Evolutionary conservation across 164 flowering plant species (phyloP), one percentile per base, ranked within the genome.

Genomic region (Kalanchoe fedtschenkoi): DNA sequence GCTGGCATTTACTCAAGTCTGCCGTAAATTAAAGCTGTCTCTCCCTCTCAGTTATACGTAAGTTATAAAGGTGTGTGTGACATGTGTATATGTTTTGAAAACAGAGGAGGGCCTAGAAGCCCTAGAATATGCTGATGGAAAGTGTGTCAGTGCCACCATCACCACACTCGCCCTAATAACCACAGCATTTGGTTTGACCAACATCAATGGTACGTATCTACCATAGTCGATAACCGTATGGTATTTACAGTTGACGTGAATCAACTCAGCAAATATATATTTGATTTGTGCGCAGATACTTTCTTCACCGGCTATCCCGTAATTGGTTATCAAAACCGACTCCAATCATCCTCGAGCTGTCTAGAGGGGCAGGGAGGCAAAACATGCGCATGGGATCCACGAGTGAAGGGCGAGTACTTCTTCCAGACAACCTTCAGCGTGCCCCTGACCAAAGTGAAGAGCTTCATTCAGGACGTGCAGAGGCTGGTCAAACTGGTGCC

Each of bases 271-370:
- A 41, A 15, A 15, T 42, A 42, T 14, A 11, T 42, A 11, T 15
- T 14, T 44, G 53, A n/a, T 39, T n/a, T 38, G 38, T 6, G 15
- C 17, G 16, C 21, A 74, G 79, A 75, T 41, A 37, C 65, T 1
- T 9, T 41, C 0, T 89, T 89, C 41, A 80, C 76, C 3, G 85
- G 84, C 2, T 87, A 82, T 62, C 91, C 95, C 0, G 76, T 84
- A 0, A 70, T 83, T 8, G 95, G 95, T 35, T 75, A 62, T 53
- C 90, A 87, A 2, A 76, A 83, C 64, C 81, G 78, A 1, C 72
- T 89, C 11, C 91, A 85, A 66, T 68, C 95, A 19, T 85, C 90
- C 0, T 89, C 91, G 44, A 66, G 71, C 6, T 89, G 95, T 70
- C 74, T 89, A 0, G 83, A 85, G 34, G 74, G 86, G 54, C 70